Evolutionary conservation across 345 rosid species (phyloP).

Genomic region (Laguncularia racemosa): DNA sequence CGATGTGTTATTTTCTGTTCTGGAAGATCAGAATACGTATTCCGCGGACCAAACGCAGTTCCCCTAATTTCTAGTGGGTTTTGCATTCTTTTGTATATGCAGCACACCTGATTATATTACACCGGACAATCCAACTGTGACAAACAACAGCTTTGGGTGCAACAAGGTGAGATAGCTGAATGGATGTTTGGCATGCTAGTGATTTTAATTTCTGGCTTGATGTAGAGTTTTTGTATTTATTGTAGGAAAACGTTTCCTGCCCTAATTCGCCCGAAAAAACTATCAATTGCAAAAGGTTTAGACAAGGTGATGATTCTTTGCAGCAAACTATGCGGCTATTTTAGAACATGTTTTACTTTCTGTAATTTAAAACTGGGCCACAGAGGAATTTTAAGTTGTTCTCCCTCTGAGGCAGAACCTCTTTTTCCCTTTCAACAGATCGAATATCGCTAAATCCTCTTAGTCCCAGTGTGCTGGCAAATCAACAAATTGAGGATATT

Average conservation of each 20-base stretch:
- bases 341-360: background rate
- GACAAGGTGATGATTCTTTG: constrained; percentile 38
- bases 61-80: background rate
- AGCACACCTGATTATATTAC: constrained; percentile 98
- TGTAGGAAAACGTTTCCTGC: constrained; percentile 68
- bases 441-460: constrained; percentile 27
- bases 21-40: too few relatives aligned
- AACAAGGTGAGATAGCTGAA: constrained; percentile 33
- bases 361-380: background rate
- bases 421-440: constrained; percentile 21
- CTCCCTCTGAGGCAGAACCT: background rate
- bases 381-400: too few relatives aligned
- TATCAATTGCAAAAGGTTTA: constrained; percentile 42
- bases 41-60: background rate
- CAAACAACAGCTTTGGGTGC: constrained; percentile 37
- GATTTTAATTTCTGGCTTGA: background rate
- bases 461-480: constrained; percentile 37
- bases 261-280: constrained; percentile 95
- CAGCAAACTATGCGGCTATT: background rate
- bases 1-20: too few relatives aligned
- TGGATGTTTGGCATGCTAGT: background rate
- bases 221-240: background rate
- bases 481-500: constrained; percentile 34
- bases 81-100: constrained; percentile 18
- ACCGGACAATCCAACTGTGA: constrained; percentile 70